Evolutionary conservation across 768 basidiomycete species (phyloP), one percentile per base, ranked within the genome.

Genomic region (Termitomyces sp.): DNA sequence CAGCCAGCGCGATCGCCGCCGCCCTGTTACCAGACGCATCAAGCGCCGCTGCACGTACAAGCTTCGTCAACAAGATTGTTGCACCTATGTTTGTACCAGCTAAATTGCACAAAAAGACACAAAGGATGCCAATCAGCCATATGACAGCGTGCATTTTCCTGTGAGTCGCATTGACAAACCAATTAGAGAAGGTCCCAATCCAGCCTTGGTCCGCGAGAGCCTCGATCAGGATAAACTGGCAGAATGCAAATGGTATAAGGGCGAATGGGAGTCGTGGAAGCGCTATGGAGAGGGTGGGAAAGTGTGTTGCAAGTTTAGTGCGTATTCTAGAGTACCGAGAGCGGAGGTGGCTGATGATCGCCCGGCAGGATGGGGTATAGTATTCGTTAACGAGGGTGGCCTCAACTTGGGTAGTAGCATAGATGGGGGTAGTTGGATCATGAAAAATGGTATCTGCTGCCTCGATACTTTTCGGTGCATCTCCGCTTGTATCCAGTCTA

Each of bases 191-290:
- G 23, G 94, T 77, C 12, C 83, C 77, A 9, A 96, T 91, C 94
- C 95, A 98, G 28, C 93, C 93, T 57, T 87, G 84, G 59, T 84
- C 78, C 12, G 84, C 78, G 6, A 98, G 79, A 0, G 80, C 89
- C 66, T 95, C 89, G 56, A 96, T 91, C 55, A 98, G 82, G 62
- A 98, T 92, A 73, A 98, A 98, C 70, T 95, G 93, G 0, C 89
- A 86, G 67, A 98, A 94, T 0, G 94, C 91, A 66, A 98, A 98
- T 0, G 92, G 92, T 15, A 97, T 74, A 7, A 97, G 82, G 12
- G 84, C 79, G 57, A 94, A 84, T 0, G 94, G 95, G 0, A 95
- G 76, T 19, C 86, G 81, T 0, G 83, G 78, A 21, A 86, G 71
- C 21, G 84, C 81, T 10, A 80, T 81, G 67, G 79, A 76, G 59